Conservation (phyloP, 2,329 filamentous ascomycete species). For the Ceratocystiopsis sp. region DNA sequence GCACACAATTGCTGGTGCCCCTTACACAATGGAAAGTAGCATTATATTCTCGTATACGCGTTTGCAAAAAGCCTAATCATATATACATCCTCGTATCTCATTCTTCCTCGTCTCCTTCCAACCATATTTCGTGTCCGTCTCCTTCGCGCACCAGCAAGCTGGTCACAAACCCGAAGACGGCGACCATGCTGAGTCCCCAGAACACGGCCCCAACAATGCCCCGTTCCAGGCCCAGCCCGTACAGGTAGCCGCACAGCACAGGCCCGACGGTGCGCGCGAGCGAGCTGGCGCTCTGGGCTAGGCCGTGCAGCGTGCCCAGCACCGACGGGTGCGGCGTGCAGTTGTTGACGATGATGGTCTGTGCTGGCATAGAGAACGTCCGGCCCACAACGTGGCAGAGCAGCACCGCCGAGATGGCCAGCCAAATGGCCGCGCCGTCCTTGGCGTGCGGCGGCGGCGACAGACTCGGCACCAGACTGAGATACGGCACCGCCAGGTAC, state of each 20-base stretch:
- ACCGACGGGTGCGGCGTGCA: conserved; percentile 39
- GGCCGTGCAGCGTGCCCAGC: conserved; percentile 38
- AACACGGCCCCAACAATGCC: conserved; percentile 42
- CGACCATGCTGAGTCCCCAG: conserved; percentile 36
- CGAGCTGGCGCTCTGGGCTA: conserved; percentile 41
- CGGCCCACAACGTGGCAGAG: conserved; percentile 53
- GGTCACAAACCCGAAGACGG: conserved; percentile 28
- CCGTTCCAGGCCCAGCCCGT: conserved; percentile 37
- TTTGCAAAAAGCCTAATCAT: background rate
- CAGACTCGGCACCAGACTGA: conserved; percentile 47
- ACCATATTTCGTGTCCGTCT: conserved; percentile 46
- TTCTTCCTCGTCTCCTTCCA: conserved; percentile 42
- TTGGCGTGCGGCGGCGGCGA: conserved; percentile 32
- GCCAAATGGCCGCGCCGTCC: conserved; percentile 43
- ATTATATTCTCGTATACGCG: too few relatives aligned
- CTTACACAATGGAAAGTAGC: too few relatives aligned
- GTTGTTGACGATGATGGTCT: conserved; percentile 43
- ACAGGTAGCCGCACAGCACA: conserved; percentile 40
- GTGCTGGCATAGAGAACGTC: conserved; percentile 47
- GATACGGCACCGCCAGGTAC: conserved; percentile 53
- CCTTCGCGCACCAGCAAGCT: conserved; percentile 40
- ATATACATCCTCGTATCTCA: conserved; percentile 2
- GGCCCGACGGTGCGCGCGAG: conserved; percentile 43
- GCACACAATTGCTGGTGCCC: too few relatives aligned
- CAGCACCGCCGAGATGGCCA: conserved; percentile 44